Percentiles rank a stretch among this genome's conserved stretches.
Evolutionary conservation across 257 asterid genomes (phyloP).

Genomic region (Eucommia ulmoides): DNA sequence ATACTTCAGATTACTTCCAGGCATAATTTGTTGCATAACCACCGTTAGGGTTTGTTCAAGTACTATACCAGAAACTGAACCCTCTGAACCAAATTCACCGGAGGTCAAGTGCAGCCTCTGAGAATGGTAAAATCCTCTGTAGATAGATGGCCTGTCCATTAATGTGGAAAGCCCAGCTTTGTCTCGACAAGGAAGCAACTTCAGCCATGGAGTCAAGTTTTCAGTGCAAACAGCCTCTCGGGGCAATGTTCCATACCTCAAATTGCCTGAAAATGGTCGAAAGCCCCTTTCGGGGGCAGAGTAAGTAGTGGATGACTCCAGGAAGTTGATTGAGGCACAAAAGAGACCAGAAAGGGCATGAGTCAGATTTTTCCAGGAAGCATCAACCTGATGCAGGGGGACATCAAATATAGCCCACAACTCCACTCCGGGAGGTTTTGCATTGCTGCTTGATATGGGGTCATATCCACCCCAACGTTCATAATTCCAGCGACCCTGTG

Average conservation of each 20-base stretch:
- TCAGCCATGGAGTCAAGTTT: slow-evolving; percentile 98
- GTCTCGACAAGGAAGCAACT: slow-evolving; percentile 96
- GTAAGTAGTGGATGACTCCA: slow-evolving; percentile 73
- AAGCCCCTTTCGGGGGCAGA: slow-evolving; percentile 80
- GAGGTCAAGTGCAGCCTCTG: slow-evolving; percentile 75
- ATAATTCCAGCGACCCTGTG: slow-evolving; percentile 98
- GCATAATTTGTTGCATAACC: slow-evolving; percentile 63
- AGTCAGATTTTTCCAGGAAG: slow-evolving; percentile 45
- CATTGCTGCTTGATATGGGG: slow-evolving; percentile 66
- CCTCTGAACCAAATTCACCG: slow-evolving; percentile 39
- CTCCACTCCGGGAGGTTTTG: slow-evolving; percentile 99
- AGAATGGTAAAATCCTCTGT: slow-evolving; percentile 77
- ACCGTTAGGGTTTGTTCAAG: slow-evolving; percentile 87
- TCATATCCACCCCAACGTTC: slow-evolving; percentile 95
- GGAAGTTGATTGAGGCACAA: slow-evolving; percentile 96
- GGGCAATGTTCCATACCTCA: slow-evolving; percentile 87
- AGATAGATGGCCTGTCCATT: slow-evolving; percentile 88
- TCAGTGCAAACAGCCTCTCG: slow-evolving; percentile 99
- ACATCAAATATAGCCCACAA: slow-evolving; percentile 96
- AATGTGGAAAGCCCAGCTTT: slow-evolving; percentile 83
- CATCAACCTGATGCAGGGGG: slow-evolving; percentile 18
- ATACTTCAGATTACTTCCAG: slow-evolving; percentile 19
- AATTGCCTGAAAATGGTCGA: slow-evolving; percentile 41
- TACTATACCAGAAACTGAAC: slow-evolving; percentile 37
- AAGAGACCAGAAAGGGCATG: slow-evolving; percentile 98